Evolutionary conservation across 768 basidiomycete genomes (phyloP), one percentile per base, ranked within the genome.

Genomic region (Albatrellus ellisii): DNA sequence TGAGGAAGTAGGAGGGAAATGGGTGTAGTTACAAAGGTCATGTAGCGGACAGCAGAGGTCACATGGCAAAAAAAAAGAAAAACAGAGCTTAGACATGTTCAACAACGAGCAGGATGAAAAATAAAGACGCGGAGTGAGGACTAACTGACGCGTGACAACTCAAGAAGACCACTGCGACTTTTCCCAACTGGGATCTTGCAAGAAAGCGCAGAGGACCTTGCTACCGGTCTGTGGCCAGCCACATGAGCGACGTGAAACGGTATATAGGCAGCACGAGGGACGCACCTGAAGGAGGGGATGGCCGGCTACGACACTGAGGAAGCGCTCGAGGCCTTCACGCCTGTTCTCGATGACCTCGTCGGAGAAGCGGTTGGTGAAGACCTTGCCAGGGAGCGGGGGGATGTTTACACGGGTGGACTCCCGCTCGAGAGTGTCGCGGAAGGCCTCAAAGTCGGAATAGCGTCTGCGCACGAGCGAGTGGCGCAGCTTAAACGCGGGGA

Each of bases 391-490:
- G 26, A 99, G 76, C 14, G 89, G 77, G 1, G 95, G 94, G 56
- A 99, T 98, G 62, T 97, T 99, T 52, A 99, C 95, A 32, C 95
- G 73, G 9, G 94, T 95, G 4, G 82, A 86, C 62, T 99, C 95
- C 53, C 90, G 80, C 62, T 99, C 95, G 39, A 99, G 77, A 57
- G 95, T 89, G 59, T 99, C 94, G 38, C 91, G 79, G 70, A 99
- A 99, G 1, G 94, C 91, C 49, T 78, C 76, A 46, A 79, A 79
- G 58, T 79, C 76, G 9, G 70, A 75, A 56, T 79, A 79, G 33
- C 76, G 70, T 32, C 76, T 59, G 24, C 76, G 66, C n/a, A 79
- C 76, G 32, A 72, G 62, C 3, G 75, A 77, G 59, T 74, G 72
- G 36, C 61, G 86, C 32, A 98, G 73, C 59, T 97, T 95, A 71